These are phyloP conservation scores for Haplosporangium sp. DNA, from an alignment of 371 early-diverging fungal species.

Conservation along the genomic window DNA sequence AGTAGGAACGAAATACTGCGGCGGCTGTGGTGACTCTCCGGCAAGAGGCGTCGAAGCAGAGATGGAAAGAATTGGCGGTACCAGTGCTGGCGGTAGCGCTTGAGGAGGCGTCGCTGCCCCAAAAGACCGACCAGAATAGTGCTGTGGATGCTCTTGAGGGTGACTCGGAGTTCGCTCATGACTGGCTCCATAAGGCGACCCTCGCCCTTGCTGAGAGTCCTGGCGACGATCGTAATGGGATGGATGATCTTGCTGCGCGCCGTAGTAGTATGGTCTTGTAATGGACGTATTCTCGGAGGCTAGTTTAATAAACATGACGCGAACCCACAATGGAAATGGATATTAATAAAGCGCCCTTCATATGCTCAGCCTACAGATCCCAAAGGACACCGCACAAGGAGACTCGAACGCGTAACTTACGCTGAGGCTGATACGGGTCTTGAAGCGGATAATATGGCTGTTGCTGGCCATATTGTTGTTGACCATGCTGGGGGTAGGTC, in stretches of 20 bases:
- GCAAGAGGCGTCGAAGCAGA: conserved; percentile 46
- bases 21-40: conserved; percentile 34
- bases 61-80: conserved; percentile 40
- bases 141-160: conserved; percentile 8
- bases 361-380: not conserved
- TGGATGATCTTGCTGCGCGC: conserved; percentile 1
- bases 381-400: not conserved
- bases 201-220: not conserved
- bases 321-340: not conserved
- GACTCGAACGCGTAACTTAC: conserved; percentile 13
- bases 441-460: conserved; percentile 8
- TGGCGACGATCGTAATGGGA: not conserved
- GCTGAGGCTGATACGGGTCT: conserved; percentile 10
- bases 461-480: conserved; percentile 3
- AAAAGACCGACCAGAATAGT: conserved; percentile 6
- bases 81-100: conserved; percentile 5
- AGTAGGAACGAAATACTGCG: conserved; percentile 41
- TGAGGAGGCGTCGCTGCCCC: not conserved
- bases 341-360: not conserved
- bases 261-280: not conserved
- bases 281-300: not conserved
- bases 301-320: not conserved
- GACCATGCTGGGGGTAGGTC: not conserved
- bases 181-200: not conserved
- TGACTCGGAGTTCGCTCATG: conserved; percentile 10